Evolutionary conservation across 1,284 basidiomycete genomes (phyloP).

Genomic region (Papiliotrema laurentii): DNA sequence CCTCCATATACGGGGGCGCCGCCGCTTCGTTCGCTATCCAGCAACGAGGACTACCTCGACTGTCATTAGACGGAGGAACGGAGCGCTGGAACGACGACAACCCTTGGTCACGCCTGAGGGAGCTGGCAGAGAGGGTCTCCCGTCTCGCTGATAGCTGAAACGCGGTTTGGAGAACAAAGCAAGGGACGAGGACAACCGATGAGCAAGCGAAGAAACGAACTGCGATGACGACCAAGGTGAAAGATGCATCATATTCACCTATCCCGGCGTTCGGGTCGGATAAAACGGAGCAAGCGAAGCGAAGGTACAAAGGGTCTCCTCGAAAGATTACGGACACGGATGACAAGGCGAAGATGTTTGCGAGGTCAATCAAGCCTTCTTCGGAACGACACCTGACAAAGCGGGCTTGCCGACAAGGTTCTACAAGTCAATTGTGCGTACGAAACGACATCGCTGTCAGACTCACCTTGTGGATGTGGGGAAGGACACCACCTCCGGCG

Average conservation of each 20-base stretch:
- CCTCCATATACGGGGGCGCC: constrained; percentile 65
- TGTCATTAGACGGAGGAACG: constrained; percentile 33
- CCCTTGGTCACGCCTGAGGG: constrained; percentile 21
- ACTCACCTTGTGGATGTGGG: constrained; percentile 85
- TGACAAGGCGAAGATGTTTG: background rate
- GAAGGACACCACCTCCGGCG: constrained; percentile 82
- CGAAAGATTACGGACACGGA: background rate
- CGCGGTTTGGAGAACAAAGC: no score
- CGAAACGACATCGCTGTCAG: background rate
- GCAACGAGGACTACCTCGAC: constrained; percentile 66
- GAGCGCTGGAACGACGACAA: constrained; percentile 66
- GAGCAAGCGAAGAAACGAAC: no score
- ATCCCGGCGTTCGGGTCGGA: no score
- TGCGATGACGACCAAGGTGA: no score
- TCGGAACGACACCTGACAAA: background rate
- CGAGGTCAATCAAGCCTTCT: background rate
- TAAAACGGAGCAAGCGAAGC: constrained; percentile 7
- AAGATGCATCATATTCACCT: no score
- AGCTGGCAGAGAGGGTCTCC: constrained; percentile 16
- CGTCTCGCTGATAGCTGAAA: no score
- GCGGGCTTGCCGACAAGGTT: background rate
- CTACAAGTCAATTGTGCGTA: background rate
- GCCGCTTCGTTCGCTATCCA: constrained; percentile 80
- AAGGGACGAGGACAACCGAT: background rate
- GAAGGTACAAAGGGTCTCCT: background rate